Evolutionary conservation across 1,139 yeast species (phyloP).

Genomic region (Blastobotrys elegans): DNA sequence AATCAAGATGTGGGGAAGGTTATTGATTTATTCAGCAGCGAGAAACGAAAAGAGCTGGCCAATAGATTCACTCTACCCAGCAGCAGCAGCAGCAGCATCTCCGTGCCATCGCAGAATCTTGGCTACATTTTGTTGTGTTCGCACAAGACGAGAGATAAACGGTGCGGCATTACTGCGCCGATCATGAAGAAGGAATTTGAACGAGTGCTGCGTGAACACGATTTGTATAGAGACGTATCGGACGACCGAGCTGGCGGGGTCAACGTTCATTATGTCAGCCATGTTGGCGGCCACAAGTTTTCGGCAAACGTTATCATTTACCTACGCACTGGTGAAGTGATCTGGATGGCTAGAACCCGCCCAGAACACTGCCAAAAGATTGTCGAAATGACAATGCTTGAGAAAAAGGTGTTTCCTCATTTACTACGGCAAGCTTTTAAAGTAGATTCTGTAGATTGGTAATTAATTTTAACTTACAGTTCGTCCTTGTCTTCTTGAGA

Average conservation of each 20-base stretch:
- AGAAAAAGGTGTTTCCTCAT: conserved; percentile 70
- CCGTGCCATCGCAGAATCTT: conserved; percentile 31
- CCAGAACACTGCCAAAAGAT: conserved; percentile 74
- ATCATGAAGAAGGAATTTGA: conserved; percentile 78
- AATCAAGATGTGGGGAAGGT: conserved; percentile 39
- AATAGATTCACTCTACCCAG: not conserved
- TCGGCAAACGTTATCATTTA: conserved; percentile 85
- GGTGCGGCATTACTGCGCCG: conserved; percentile 96
- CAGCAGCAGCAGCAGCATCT: not conserved
- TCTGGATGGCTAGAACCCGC: conserved; percentile 83
- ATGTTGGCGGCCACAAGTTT: conserved; percentile 93
- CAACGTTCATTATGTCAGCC: conserved; percentile 64
- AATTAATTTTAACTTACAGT: not conserved
- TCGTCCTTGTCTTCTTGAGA: conserved; percentile 7
- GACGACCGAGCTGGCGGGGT: conserved; percentile 66
- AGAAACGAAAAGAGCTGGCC: conserved; percentile 5
- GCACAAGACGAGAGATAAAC: conserved; percentile 83
- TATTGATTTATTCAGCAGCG: conserved; percentile 26
- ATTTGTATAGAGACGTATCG: conserved; percentile 74
- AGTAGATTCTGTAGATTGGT: conserved; percentile 12
- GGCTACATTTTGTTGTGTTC: conserved; percentile 78
- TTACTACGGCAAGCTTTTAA: conserved; percentile 51
- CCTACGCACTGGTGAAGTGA: conserved; percentile 63
- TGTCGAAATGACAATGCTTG: conserved; percentile 64
- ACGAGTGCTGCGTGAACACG: conserved; percentile 61